A percentile compares a stretch with the other conserved stretches of the same genome.
phyloP scores from a whole-genome alignment of 108 stramenopile genomes.

The Cylindrotheca closterium region DNA sequence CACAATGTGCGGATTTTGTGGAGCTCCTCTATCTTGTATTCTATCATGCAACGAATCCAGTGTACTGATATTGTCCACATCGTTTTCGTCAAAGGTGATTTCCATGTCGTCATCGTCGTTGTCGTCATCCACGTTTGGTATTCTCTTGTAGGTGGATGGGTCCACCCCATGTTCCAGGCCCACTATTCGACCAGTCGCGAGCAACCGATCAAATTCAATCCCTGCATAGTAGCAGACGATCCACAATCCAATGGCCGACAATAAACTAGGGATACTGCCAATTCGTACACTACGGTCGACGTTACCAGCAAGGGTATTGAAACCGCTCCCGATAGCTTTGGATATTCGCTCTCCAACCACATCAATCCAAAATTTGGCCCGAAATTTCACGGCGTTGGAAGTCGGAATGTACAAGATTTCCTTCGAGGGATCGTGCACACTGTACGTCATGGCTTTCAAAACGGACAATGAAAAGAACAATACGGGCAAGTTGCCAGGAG shows the following conservation, averaged over 20 bases:
- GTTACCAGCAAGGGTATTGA: slow-evolving; percentile 72
- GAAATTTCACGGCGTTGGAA: slow-evolving; percentile 80
- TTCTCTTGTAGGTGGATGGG: slow-evolving; percentile 22
- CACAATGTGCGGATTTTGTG: background rate
- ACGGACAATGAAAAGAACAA: slow-evolving; percentile 80
- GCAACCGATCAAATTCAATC: slow-evolving; percentile 62
- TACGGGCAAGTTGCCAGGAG: slow-evolving; percentile 75
- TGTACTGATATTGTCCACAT: slow-evolving; percentile 5
- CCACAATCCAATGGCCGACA: slow-evolving; percentile 68
- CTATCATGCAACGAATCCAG: background rate
- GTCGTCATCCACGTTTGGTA: slow-evolving; percentile 1
- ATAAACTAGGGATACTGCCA: slow-evolving; percentile 68
- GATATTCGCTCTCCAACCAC: slow-evolving; percentile 84
- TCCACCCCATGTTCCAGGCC: slow-evolving; percentile 37
- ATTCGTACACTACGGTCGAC: slow-evolving; percentile 69
- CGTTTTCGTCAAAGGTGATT: background rate
- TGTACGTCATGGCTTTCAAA: slow-evolving; percentile 92
- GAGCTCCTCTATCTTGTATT: background rate
- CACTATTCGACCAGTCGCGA: slow-evolving; percentile 58
- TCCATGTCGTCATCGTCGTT: background rate
- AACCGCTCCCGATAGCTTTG: slow-evolving; percentile 78
- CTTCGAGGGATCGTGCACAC: slow-evolving; percentile 90
- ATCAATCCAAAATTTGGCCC: slow-evolving; percentile 90
- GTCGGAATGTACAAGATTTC: slow-evolving; percentile 93
- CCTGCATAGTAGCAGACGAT: slow-evolving; percentile 72